Conservation (phyloP, 2,329 filamentous ascomycete species). For the Arthrobotrys conoides region DNA sequence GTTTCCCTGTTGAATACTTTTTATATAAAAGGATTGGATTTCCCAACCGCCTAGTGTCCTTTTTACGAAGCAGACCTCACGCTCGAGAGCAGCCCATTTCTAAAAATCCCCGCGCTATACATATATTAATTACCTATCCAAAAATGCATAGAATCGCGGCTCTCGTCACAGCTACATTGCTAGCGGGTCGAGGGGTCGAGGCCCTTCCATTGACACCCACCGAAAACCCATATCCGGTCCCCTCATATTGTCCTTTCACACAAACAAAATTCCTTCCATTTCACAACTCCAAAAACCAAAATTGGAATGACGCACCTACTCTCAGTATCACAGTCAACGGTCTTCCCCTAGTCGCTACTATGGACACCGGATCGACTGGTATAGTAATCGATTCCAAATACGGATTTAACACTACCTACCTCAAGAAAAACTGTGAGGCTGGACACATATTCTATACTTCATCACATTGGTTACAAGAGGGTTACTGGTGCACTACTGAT, state of each 20-base stretch:
- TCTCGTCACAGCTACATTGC: constrained; percentile 8
- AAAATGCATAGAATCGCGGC: constrained; percentile 24
- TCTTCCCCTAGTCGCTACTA: constrained; percentile 14
- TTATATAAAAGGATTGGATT: neutral
- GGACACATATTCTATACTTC: constrained; percentile 51
- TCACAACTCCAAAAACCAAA: constrained; percentile 33
- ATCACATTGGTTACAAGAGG: constrained; percentile 50
- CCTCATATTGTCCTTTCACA: constrained; percentile 25
- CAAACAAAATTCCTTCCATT: constrained; percentile 46
- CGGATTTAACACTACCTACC: constrained; percentile 30
- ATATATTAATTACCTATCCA: neutral
- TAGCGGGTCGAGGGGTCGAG: neutral
- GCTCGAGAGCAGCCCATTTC: neutral
- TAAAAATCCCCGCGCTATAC: neutral
- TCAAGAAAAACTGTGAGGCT: constrained; percentile 29
- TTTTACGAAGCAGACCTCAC: neutral
- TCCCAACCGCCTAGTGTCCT: neutral
- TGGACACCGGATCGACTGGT: constrained; percentile 49
- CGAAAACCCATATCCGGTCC: constrained; percentile 17
- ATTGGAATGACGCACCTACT: constrained; percentile 30
- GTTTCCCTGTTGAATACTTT: neutral
- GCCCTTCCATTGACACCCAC: constrained; percentile 14
- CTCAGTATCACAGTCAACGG: constrained; percentile 37
- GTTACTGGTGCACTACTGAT: constrained; percentile 41
- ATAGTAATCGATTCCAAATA: constrained; percentile 42